Conservation (phyloP, 495 filamentous ascomycete species). For the Echria macrotheca region DNA sequence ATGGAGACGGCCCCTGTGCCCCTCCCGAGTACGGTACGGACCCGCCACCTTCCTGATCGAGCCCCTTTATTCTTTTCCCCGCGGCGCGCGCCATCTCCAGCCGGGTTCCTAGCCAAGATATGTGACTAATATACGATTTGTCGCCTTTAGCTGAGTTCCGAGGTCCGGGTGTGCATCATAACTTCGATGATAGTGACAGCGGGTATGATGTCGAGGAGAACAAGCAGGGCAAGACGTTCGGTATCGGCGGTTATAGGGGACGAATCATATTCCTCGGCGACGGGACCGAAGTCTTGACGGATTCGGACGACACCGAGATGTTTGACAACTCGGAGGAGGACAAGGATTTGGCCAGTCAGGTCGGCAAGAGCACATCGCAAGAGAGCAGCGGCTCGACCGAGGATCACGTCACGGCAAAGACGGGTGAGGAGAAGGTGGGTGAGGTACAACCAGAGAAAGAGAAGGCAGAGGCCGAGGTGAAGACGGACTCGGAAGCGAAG, state of each 20-base stretch:
- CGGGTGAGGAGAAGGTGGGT: conserved; percentile 1
- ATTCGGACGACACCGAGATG: conserved; percentile 83
- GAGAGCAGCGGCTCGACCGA: background rate
- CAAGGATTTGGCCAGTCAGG: conserved; percentile 60
- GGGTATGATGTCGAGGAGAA: conserved; percentile 74
- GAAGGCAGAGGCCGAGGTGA: conserved; percentile 2
- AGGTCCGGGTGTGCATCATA: conserved; percentile 82
- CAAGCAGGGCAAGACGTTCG: conserved; percentile 47
- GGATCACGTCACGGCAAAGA: too few relatives aligned
- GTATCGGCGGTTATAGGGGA: conserved; percentile 61
- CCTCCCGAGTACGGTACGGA: conserved; percentile 98
- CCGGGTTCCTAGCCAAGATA: too few relatives aligned
- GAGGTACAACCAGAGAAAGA: background rate
- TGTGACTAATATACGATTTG: conserved; percentile 26
- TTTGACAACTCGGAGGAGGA: conserved; percentile 86
- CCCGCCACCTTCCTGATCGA: conserved; percentile 21
- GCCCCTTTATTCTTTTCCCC: conserved; percentile 4
- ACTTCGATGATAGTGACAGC: conserved; percentile 87
- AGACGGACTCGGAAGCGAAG: too few relatives aligned
- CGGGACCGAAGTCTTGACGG: conserved; percentile 82
- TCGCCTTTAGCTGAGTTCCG: conserved; percentile 79
- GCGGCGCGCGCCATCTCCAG: background rate
- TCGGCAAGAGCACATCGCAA: conserved; percentile 32
- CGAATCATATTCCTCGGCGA: conserved; percentile 92
- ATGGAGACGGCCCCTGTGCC: conserved; percentile 96